Evolutionary conservation across 192 early-diverging fungal species (phyloP).

Genomic region (Cladochytrium replicatum): DNA sequence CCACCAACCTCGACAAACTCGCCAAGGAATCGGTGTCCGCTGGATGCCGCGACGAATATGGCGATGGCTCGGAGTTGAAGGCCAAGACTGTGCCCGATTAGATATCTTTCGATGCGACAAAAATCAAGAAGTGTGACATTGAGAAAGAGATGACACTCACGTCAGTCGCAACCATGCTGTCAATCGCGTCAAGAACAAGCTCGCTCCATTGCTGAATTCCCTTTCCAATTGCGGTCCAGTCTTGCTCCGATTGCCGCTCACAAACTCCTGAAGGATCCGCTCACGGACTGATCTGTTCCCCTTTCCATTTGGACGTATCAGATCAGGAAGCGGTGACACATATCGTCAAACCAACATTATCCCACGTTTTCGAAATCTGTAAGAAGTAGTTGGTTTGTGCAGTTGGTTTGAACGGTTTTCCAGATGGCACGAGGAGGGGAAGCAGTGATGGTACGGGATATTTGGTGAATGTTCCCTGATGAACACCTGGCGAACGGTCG

Average conservation of each 20-base stretch:
- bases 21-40: slow-evolving; percentile 46
- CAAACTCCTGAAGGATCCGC: slow-evolving; percentile 44
- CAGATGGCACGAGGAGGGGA: no score
- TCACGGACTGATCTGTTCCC: slow-evolving; percentile 41
- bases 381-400: no score
- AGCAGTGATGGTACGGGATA: no score
- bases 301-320: slow-evolving; percentile 9
- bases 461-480: no score
- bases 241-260: slow-evolving; percentile 37
- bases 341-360: slow-evolving; percentile 17
- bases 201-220: slow-evolving; percentile 48
- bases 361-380: slow-evolving; percentile 43
- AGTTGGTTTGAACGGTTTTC: no score
- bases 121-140: slow-evolving; percentile 5
- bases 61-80: slow-evolving; percentile 44
- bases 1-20: slow-evolving; percentile 61
- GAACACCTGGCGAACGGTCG: no score
- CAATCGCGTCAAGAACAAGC: slow-evolving; percentile 47
- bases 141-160: slow-evolving; percentile 15
- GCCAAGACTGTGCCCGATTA: slow-evolving; percentile 38
- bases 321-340: background rate
- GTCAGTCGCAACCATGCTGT: slow-evolving; percentile 49
- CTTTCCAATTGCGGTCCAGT: slow-evolving; percentile 52
- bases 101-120: slow-evolving; percentile 18
- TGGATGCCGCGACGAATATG: slow-evolving; percentile 46